Evolutionary conservation across 352 stramenopile species (phyloP), one percentile per base, ranked within the genome.

Genomic region (Pythium volutum): DNA sequence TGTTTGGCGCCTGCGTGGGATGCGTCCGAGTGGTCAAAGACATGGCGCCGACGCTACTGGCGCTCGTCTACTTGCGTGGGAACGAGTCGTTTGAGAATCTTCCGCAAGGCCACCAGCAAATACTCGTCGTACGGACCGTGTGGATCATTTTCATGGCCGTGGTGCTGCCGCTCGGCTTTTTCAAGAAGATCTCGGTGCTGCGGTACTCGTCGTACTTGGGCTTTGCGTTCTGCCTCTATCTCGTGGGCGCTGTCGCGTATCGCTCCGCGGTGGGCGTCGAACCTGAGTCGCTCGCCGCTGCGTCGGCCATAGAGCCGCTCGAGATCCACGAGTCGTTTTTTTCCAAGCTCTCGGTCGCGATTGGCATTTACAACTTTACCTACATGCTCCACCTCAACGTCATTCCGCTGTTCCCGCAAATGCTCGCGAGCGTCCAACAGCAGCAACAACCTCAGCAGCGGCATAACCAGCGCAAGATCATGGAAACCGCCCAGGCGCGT

Each of bases 351-450:
- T 77, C 82, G 3, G 79, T 90, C 54, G 71, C 72, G 27, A 78
- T 89, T 33, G 80, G 79, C 20, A 89, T 93, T 55, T 93, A 91
- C 74, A 93, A 93, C 57, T 93, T 90, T 58, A 87, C 81, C 9
- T 92, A 91, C 63, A 89, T 92, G 79, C 67, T 90, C 39, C 83
- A 92, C 22, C 55, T 92, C 49, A 92, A 92, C 46, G 79, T 92
- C 48, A 85, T 92, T 55, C 83, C 83, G 26, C 60, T 92, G 10
- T 70, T 88, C 11, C 75, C 73, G 4, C 81, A 89, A 47, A 65
- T 88, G 15, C 74, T 88, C 38, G 53, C 61, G 3, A 68, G 46
- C 23, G 59, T 56, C 27, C 41, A 47, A 6, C 53, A 41, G 7
- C 14, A 47, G 25, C 53, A 41, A 36, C 8, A 41, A 36, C 8